Evolutionary conservation across 306 rosid genomes (phyloP).

Genomic region (Trifolium fragiferum): DNA sequence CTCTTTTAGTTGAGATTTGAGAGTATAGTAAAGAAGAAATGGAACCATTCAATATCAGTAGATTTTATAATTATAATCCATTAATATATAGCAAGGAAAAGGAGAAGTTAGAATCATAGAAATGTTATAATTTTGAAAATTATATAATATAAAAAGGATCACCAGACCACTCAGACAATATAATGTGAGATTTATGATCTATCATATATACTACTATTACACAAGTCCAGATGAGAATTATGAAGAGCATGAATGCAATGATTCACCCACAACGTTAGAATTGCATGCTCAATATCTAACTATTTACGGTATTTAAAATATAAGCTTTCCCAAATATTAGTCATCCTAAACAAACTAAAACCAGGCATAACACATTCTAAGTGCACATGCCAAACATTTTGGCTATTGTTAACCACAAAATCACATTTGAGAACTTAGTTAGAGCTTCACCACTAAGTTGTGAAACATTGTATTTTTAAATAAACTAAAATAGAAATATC

Average conservation of each 20-base stretch:
- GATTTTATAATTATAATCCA: conserved; percentile 14
- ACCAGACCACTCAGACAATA: background rate
- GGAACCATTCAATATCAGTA: conserved; percentile 22
- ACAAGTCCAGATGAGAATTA: background rate
- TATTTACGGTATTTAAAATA: background rate
- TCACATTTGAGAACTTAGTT: conserved; percentile 7
- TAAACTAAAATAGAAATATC: conserved; percentile 7
- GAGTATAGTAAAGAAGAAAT: conserved; percentile 4
- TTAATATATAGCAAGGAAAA: conserved; percentile 1
- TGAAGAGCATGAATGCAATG: conserved; percentile 1
- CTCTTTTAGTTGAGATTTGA: background rate
- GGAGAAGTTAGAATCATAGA: conserved; percentile 11
- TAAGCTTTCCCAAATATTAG: conserved; percentile 1
- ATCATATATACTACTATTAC: background rate
- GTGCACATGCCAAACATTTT: background rate
- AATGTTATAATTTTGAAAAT: background rate
- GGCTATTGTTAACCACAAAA: conserved; percentile 28
- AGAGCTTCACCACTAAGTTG: conserved; percentile 22
- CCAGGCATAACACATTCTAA: conserved; percentile 13
- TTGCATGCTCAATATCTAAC: conserved; percentile 25
- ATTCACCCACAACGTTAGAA: background rate
- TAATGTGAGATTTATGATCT: conserved; percentile 1
- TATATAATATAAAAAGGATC: background rate
- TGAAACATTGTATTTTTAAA: conserved; percentile 4
- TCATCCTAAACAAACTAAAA: conserved; percentile 5